Conservation (phyloP, 352 stramenopile species). For the Peronospora tabacina region DNA sequence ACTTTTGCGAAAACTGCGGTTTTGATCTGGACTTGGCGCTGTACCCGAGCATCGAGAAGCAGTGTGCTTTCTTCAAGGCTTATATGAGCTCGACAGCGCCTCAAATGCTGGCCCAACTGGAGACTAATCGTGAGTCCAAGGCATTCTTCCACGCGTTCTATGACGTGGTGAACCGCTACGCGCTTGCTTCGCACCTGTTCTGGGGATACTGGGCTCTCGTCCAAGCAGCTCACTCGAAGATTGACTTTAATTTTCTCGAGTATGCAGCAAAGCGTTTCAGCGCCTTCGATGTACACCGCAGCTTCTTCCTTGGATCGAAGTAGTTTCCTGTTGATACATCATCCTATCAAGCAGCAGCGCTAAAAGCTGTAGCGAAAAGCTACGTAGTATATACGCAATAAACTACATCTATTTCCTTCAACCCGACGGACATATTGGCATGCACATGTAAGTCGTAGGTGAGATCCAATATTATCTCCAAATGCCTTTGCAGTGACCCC, state of each 20-base stretch:
- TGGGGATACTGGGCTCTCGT: constrained; percentile 93
- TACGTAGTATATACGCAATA: constrained; percentile 24
- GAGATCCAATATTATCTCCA: no score
- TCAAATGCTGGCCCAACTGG: constrained; percentile 50
- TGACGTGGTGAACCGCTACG: constrained; percentile 80
- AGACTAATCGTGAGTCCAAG: constrained; percentile 68
- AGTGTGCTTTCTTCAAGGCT: constrained; percentile 79
- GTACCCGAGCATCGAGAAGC: constrained; percentile 76
- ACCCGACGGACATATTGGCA: neutral
- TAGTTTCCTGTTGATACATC: constrained; percentile 17
- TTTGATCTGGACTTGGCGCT: constrained; percentile 87
- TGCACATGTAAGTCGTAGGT: neutral
- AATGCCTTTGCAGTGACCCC: no score
- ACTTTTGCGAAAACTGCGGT: constrained; percentile 92
- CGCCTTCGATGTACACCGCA: constrained; percentile 69
- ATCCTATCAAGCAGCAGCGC: constrained; percentile 13
- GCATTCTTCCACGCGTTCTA: constrained; percentile 81
- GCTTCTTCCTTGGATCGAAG: constrained; percentile 48
- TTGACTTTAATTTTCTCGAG: constrained; percentile 87
- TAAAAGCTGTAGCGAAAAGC: constrained; percentile 18
- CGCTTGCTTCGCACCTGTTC: constrained; percentile 87
- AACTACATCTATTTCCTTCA: constrained; percentile 21
- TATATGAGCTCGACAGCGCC: constrained; percentile 76
- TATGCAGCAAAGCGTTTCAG: constrained; percentile 78
- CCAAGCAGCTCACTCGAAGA: constrained; percentile 84